A percentile compares a stretch with the other conserved stretches of the same genome.
Evolutionary conservation across 441 rosid species (phyloP).

Genomic region (Erysimum pusillum): DNA sequence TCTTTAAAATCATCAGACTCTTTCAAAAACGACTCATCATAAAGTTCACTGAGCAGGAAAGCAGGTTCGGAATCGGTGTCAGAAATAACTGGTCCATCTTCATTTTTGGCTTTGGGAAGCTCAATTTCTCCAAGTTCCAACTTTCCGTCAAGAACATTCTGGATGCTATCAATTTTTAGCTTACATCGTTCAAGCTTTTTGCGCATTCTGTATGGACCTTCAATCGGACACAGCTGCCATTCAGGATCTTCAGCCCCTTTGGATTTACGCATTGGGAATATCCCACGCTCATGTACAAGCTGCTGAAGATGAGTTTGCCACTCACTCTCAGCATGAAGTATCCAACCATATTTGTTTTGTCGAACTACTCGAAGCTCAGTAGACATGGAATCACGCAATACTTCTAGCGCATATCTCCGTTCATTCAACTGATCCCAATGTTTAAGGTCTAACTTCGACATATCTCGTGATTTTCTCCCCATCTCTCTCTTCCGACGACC

Average conservation of each 20-base stretch:
- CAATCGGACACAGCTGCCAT: conserved; percentile 99
- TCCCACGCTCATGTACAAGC: conserved; percentile 98
- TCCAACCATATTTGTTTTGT: conserved; percentile 99
- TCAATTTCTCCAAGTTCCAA: conserved; percentile 81
- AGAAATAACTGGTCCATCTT: conserved; percentile 66
- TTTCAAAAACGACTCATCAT: conserved; percentile 65
- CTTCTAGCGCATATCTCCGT: conserved; percentile 96
- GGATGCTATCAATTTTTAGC: conserved; percentile 86
- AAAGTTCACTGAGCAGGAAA: conserved; percentile 69
- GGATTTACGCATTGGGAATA: conserved; percentile 85
- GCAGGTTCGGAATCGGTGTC: conserved; percentile 70
- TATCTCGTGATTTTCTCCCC: conserved; percentile 91
- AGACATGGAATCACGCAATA: conserved; percentile 97
- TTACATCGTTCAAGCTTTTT: conserved; percentile 97
- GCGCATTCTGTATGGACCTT: conserved; percentile 99
- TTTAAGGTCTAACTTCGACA: conserved; percentile 79
- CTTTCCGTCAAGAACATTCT: conserved; percentile 82
- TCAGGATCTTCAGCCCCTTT: conserved; percentile 72
- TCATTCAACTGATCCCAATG: conserved; percentile 99
- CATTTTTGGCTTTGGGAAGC: conserved; percentile 63
- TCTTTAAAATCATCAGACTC: conserved; percentile 62
- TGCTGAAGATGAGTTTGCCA: conserved; percentile 99
- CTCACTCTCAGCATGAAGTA: conserved; percentile 99
- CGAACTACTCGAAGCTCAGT: conserved; percentile 99
- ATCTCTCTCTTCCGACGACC: conserved; percentile 96